Evolutionary conservation across 345 rosid species (phyloP).

Genomic region (Viola odorata): DNA sequence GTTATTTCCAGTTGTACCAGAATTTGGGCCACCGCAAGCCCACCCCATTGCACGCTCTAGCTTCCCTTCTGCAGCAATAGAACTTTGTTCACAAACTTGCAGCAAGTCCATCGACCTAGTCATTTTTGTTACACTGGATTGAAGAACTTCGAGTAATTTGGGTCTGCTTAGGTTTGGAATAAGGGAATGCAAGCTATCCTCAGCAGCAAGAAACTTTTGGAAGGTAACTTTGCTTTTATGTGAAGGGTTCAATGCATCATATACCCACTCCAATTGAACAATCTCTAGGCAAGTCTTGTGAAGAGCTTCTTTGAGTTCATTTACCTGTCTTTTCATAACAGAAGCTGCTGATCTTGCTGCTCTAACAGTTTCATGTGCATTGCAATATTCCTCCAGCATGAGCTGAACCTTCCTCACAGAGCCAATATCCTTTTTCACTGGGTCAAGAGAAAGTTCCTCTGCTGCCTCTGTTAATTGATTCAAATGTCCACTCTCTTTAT

Average conservation of each 20-base stretch:
- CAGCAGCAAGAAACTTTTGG: slow-evolving; percentile 48
- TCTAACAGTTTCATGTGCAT: slow-evolving; percentile 74
- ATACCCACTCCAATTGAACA: slow-evolving; percentile 91
- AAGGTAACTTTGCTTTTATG: slow-evolving; percentile 46
- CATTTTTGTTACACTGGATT: slow-evolving; percentile 52
- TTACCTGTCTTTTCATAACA: slow-evolving; percentile 63
- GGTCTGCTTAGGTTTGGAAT: slow-evolving; percentile 60
- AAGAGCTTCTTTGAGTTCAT: slow-evolving; percentile 64
- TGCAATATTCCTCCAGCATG: slow-evolving; percentile 85
- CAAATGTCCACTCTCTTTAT: slow-evolving; percentile 49
- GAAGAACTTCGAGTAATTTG: slow-evolving; percentile 60
- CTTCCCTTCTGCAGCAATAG: slow-evolving; percentile 73
- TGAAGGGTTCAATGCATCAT: slow-evolving; percentile 59
- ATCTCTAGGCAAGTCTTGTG: slow-evolving; percentile 63
- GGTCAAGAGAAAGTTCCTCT: slow-evolving; percentile 35
- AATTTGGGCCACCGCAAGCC: slow-evolving; percentile 88
- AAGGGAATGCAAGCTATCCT: slow-evolving; percentile 49
- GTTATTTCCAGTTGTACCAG: slow-evolving; percentile 44
- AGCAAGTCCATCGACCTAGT: slow-evolving; percentile 60
- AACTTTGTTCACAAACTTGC: slow-evolving; percentile 65
- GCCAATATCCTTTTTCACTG: slow-evolving; percentile 36
- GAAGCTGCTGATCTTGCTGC: slow-evolving; percentile 74
- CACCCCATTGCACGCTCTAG: slow-evolving; percentile 95
- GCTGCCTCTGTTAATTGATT: slow-evolving; percentile 25
- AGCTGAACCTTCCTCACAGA: slow-evolving; percentile 52